Evolutionary conservation across 306 rosid species (phyloP), one percentile per base, ranked within the genome.

Genomic region (Mimosa bimucronata): DNA sequence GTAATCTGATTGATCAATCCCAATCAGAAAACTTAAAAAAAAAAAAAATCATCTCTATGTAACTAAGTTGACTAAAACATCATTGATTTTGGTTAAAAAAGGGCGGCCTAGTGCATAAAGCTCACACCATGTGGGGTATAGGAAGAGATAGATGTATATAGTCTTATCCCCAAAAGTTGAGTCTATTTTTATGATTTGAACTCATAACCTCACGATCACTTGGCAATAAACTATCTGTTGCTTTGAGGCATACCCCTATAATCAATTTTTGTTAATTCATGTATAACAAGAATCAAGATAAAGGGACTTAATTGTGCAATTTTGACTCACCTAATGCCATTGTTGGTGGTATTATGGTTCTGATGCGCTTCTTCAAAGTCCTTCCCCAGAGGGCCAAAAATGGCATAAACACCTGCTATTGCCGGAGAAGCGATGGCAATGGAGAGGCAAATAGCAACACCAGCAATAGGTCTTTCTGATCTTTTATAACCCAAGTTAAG

Each of bases 321-420:
- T 55, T 9, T 21, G 62, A 23, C 62, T 66, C 14, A 66, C 72
- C 29, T 66, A 9, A 6, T n/a, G 48, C 41, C 57, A 37, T 28
- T 40, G 69, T 31, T 68, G 52, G 53, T 23, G 10, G 48, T 70
- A 25, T 64, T 65, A 28, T 79, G 67, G 82, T 76, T 73, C 40
- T 83, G 90, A 5, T 34, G 38, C 5, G 80, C 76, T 70, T 88
- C 85, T 34, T 85, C 75, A 77, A 82, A 82, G 30, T 82, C 89
- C 87, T 75, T 88, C 26, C 94, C 94, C 26, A 90, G 89, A 82
- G 90, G 90, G 79, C 92, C 86, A 29, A 83, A 26, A 44, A 85
- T 78, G 71, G 80, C 79, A 79, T 88, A 88, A 11, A 85, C 46
- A 46, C 85, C 85, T 65, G 91, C 92, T 40, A 81, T 57, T 65